A percentile compares a stretch with the other conserved stretches of the same genome.
phyloP scores from a whole-genome alignment of 1,139 yeast genomes.

The Hemisphaericaspora subhashii region DNA sequence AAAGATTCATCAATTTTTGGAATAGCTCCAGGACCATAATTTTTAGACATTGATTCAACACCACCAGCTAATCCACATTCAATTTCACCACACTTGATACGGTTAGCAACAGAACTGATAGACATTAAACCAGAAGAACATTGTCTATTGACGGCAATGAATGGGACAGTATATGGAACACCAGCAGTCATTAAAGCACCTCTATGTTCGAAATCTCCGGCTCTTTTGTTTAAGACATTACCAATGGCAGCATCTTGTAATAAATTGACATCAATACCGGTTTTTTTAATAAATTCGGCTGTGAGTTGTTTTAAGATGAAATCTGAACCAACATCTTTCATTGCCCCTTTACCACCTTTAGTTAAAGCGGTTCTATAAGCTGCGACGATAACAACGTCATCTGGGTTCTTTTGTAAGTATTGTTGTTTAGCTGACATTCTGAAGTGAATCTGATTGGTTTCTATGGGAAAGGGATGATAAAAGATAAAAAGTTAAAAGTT shows the following conservation, averaged over 20 bases:
- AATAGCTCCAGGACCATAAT: slow-evolving; percentile 37
- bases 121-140: slow-evolving; percentile 46
- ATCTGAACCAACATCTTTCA: slow-evolving; percentile 36
- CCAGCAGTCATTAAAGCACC: slow-evolving; percentile 53
- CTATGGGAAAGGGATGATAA: neutral
- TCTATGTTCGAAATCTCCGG: slow-evolving; percentile 84
- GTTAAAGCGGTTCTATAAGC: slow-evolving; percentile 41
- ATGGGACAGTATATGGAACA: slow-evolving; percentile 35
- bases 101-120: slow-evolving; percentile 32
- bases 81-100: slow-evolving; percentile 33
- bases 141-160: slow-evolving; percentile 40
- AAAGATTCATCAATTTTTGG: slow-evolving; percentile 23
- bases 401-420: slow-evolving; percentile 16
- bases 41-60: slow-evolving; percentile 43
- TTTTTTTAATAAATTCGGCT: slow-evolving; percentile 26
- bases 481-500: too few species aligned
- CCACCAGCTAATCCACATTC: slow-evolving; percentile 42
- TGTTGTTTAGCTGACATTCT: slow-evolving; percentile 13
- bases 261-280: slow-evolving; percentile 29
- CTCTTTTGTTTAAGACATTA: slow-evolving; percentile 78
- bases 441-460: neutral
- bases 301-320: slow-evolving; percentile 31
- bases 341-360: slow-evolving; percentile 36
- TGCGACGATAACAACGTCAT: slow-evolving; percentile 30
- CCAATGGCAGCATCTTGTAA: slow-evolving; percentile 80